A percentile compares a stretch with the other conserved stretches of the same genome.
These are phyloP conservation scores for Linnemannia elongata DNA, from an alignment of 192 early-diverging fungal species.

Conservation along the genomic window DNA sequence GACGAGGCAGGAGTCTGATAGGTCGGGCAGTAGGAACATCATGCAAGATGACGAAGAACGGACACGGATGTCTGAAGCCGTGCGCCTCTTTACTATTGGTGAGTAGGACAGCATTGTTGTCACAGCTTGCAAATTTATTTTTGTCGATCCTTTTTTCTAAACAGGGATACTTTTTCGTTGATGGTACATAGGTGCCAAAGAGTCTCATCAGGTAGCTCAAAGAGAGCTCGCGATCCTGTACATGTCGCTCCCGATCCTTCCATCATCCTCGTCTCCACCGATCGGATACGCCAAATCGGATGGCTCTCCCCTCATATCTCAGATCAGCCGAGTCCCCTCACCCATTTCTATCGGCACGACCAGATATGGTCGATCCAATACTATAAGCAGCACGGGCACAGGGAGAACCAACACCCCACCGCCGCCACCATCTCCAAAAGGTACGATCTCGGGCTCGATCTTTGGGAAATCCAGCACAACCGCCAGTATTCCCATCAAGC, in stretches of 20 bases:
- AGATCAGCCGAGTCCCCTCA: constrained; percentile 26
- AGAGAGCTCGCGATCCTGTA: constrained; percentile 57
- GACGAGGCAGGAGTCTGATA: constrained; percentile 18
- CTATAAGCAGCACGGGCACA: not conserved
- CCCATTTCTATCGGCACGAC: constrained; percentile 15
- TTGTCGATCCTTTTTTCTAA: not conserved
- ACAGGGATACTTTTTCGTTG: not conserved
- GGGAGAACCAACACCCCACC: constrained; percentile 33
- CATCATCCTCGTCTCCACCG: constrained; percentile 44
- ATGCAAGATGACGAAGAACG: constrained; percentile 51
- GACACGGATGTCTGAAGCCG: constrained; percentile 51
- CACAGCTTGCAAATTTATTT: not conserved
- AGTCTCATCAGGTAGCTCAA: constrained; percentile 56
- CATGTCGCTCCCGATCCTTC: constrained; percentile 55
- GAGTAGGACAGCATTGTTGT: not conserved
- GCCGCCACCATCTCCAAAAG: constrained; percentile 33
- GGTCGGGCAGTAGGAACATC: constrained; percentile 12
- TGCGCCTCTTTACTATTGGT: constrained; percentile 59
- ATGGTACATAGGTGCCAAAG: constrained; percentile 47
- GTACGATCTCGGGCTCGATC: constrained; percentile 28
- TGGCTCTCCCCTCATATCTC: constrained; percentile 17
- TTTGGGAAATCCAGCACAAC: constrained; percentile 21
- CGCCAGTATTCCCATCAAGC: constrained; percentile 51
- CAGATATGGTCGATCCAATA: constrained; percentile 10
- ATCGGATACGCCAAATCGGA: constrained; percentile 22